These are phyloP conservation scores for Zoysia pacifica DNA, from an alignment of 176 grass and related monocot species.

Conservation along the genomic window DNA sequence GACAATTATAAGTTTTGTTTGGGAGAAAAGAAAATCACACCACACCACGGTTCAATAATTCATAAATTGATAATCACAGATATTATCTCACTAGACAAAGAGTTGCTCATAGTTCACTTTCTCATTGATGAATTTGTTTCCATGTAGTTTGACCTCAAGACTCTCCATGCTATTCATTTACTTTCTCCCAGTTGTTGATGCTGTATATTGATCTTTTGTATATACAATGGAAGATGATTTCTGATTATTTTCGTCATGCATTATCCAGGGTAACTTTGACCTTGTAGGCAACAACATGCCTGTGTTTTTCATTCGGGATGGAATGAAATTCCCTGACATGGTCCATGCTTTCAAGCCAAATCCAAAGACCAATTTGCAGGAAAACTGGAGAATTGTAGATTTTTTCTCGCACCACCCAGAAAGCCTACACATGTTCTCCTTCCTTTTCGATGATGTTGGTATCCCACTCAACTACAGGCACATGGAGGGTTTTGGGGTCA, in stretches of 20 bases:
- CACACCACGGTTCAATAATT: not conserved
- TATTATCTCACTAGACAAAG: not conserved
- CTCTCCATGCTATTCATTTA: not conserved
- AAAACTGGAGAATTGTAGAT: conserved; percentile 86
- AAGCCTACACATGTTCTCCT: conserved; percentile 90
- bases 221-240: not conserved
- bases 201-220: conserved; percentile 12
- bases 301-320: conserved; percentile 94
- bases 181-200: not conserved
- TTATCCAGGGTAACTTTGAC: conserved; percentile 89
- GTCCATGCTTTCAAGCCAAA: conserved; percentile 94
- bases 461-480: conserved; percentile 88
- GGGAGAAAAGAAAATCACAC: not conserved
- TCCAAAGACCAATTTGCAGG: conserved; percentile 87
- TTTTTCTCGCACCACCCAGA: conserved; percentile 95
- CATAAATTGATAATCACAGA: not conserved
- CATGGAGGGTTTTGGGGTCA: conserved; percentile 92
- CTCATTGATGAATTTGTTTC: not conserved
- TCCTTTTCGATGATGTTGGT: conserved; percentile 89
- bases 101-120: not conserved
- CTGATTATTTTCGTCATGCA: conserved; percentile 13
- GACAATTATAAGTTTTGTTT: not conserved
- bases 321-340: conserved; percentile 97
- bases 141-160: not conserved
- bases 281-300: conserved; percentile 94